phyloP scores from a whole-genome alignment of 768 basidiomycete genomes.

The Suillus hirtellus region DNA sequence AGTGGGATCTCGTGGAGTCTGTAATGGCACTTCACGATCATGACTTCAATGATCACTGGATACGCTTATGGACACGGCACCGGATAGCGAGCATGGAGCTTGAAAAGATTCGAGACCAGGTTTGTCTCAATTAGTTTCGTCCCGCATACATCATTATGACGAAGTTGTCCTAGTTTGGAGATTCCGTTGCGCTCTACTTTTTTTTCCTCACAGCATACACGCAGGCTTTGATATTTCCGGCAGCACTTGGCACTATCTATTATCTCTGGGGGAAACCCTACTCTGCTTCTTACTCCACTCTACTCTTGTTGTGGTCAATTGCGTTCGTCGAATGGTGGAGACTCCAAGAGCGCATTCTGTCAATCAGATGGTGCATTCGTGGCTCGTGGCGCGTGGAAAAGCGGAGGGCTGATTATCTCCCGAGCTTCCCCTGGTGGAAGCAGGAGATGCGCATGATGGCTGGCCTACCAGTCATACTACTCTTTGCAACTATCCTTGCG shows the following conservation, averaged over 20 bases:
- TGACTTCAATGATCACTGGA: slow-evolving; percentile 78
- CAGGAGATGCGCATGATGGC: slow-evolving; percentile 67
- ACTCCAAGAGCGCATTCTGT: slow-evolving; percentile 79
- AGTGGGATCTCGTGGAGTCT: slow-evolving; percentile 81
- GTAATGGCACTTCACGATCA: slow-evolving; percentile 86
- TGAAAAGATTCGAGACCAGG: slow-evolving; percentile 73
- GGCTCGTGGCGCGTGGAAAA: slow-evolving; percentile 79
- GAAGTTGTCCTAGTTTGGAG: slow-evolving; percentile 58
- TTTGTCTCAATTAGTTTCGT: slow-evolving; percentile 28
- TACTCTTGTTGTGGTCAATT: slow-evolving; percentile 83
- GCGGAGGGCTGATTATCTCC: slow-evolving; percentile 58
- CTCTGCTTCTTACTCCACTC: slow-evolving; percentile 71
- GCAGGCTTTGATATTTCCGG: slow-evolving; percentile 73
- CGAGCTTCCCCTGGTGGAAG: slow-evolving; percentile 69
- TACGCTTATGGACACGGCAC: slow-evolving; percentile 69
- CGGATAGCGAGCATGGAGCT: slow-evolving; percentile 64
- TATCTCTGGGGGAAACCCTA: slow-evolving; percentile 75
- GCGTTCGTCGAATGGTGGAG: slow-evolving; percentile 93
- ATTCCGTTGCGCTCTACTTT: slow-evolving; percentile 85
- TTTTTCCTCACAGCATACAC: slow-evolving; percentile 86
- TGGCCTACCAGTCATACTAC: slow-evolving; percentile 68
- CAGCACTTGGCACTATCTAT: slow-evolving; percentile 65
- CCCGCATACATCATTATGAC: not conserved
- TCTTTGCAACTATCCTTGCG: slow-evolving; percentile 71
- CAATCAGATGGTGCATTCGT: slow-evolving; percentile 78